Evolutionary conservation across 2,329 filamentous ascomycete species (phyloP).

Genomic region (Scedosporium minutisporum): DNA sequence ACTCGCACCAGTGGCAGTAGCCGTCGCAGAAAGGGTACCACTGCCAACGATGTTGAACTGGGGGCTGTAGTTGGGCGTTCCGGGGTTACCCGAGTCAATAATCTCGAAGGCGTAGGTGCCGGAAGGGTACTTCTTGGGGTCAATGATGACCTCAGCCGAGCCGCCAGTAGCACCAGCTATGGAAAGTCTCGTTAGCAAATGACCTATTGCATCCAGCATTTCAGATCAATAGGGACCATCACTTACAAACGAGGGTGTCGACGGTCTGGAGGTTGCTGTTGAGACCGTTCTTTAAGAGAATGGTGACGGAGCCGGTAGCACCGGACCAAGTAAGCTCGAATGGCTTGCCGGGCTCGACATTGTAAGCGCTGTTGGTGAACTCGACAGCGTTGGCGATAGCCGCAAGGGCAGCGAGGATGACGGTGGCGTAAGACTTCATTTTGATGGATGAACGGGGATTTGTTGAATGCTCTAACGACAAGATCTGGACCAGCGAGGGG

Average conservation of each 20-base stretch:
- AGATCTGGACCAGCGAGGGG: not conserved
- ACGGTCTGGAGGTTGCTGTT: conserved; percentile 32
- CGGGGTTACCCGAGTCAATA: conserved; percentile 23
- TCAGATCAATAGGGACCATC: not conserved
- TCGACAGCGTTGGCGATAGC: conserved; percentile 36
- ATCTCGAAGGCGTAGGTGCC: conserved; percentile 38
- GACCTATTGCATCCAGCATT: not conserved
- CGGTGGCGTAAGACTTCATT: conserved; percentile 42
- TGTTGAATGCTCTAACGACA: not conserved
- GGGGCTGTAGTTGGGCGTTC: conserved; percentile 32
- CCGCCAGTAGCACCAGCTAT: conserved; percentile 23
- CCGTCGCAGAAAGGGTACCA: conserved; percentile 10
- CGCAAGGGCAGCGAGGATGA: conserved; percentile 41
- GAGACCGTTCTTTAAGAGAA: conserved; percentile 45
- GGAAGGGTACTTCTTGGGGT: conserved; percentile 20
- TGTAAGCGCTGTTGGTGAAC: conserved; percentile 31
- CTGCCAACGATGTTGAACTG: conserved; percentile 26
- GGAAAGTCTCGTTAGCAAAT: not conserved
- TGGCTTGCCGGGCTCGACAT: conserved; percentile 41
- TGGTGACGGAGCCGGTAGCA: conserved; percentile 33
- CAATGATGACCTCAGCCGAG: conserved; percentile 29
- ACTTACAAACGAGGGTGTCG: conserved; percentile 41
- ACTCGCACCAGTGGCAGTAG: conserved; percentile 8
- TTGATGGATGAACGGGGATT: conserved; percentile 21
- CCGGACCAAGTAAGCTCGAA: conserved; percentile 43